phyloP scores from a whole-genome alignment of 2,329 filamentous ascomycete species.

The Talaromyces amestolkiae region DNA sequence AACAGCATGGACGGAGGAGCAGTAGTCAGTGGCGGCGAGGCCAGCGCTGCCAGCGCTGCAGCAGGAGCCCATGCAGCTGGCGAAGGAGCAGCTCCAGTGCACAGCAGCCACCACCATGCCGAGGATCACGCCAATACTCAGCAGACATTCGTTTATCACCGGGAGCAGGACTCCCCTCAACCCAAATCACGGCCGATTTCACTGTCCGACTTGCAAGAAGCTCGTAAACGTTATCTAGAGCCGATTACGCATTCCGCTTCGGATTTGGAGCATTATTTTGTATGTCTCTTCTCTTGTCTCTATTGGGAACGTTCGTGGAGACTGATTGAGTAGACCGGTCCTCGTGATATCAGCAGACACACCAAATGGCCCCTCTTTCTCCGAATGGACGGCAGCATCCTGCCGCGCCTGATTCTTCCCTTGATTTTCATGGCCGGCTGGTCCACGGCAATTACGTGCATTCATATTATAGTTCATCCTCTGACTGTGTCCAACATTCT shows the following conservation, averaged over 20 bases:
- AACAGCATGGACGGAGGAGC: constrained; percentile 19
- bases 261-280: constrained; percentile 62
- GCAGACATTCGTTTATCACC: constrained; percentile 14
- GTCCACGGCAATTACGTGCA: constrained; percentile 63
- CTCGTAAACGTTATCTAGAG: constrained; percentile 9
- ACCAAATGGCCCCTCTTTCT: constrained; percentile 75
- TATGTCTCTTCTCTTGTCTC: constrained; percentile 28
- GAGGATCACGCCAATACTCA: constrained; percentile 20
- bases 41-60: constrained; percentile 15
- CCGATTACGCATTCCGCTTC: constrained; percentile 25
- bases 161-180: constrained; percentile 27
- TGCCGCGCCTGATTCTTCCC: constrained; percentile 72
- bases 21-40: constrained; percentile 17
- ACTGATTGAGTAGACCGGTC: constrained; percentile 38
- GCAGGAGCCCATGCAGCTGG: constrained; percentile 6
- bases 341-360: constrained; percentile 68
- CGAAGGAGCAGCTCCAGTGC: constrained; percentile 24
- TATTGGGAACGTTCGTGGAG: too few relatives aligned
- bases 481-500: constrained; percentile 65
- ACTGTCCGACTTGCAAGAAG: constrained; percentile 31
- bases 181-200: constrained; percentile 34
- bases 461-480: constrained; percentile 49
- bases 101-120: constrained; percentile 20
- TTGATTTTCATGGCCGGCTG: constrained; percentile 61
- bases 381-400: constrained; percentile 71